Conservation (phyloP, 257 asterid species). For the Linaria vulgaris region DNA sequence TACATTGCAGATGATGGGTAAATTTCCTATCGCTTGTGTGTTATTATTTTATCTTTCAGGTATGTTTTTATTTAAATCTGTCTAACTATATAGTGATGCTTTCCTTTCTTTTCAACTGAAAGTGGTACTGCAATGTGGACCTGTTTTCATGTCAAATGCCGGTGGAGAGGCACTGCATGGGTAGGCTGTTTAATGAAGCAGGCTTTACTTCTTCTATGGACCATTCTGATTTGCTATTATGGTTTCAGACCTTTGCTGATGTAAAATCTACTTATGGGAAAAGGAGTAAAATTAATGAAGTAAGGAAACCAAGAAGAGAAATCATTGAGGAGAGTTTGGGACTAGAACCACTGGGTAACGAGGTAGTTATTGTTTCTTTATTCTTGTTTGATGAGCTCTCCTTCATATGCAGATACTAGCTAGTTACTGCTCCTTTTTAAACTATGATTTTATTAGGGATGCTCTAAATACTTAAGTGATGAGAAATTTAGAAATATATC, state of each 20-base stretch:
- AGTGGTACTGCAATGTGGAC: constrained; percentile 77
- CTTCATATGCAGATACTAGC: too few species aligned
- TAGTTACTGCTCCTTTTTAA: too few species aligned
- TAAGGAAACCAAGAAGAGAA: constrained; percentile 45
- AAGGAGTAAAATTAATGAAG: constrained; percentile 37
- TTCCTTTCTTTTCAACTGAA: constrained; percentile 25
- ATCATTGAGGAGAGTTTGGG: constrained; percentile 53
- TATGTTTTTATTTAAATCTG: constrained; percentile 9
- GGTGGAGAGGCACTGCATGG: constrained; percentile 75
- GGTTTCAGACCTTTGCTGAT: constrained; percentile 63
- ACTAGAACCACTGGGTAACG: constrained; percentile 63
- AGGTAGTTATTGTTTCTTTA: constrained; percentile 38
- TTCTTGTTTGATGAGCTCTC: too few species aligned
- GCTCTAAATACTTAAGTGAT: too few species aligned
- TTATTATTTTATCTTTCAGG: neutral
- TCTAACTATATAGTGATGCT: constrained; percentile 27
- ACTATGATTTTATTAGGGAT: too few species aligned
- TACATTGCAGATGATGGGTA: constrained; percentile 64
- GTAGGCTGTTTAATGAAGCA: constrained; percentile 43
- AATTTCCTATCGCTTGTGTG: constrained; percentile 10
- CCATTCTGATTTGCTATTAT: constrained; percentile 21
- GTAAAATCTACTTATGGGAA: constrained; percentile 44
- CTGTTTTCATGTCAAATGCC: constrained; percentile 87
- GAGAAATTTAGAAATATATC: too few species aligned
- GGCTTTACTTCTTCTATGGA: constrained; percentile 2